Evolutionary conservation across 805 yeast species (phyloP), one percentile per base, ranked within the genome.

Genomic region (Hanseniaspora clermontiae): DNA sequence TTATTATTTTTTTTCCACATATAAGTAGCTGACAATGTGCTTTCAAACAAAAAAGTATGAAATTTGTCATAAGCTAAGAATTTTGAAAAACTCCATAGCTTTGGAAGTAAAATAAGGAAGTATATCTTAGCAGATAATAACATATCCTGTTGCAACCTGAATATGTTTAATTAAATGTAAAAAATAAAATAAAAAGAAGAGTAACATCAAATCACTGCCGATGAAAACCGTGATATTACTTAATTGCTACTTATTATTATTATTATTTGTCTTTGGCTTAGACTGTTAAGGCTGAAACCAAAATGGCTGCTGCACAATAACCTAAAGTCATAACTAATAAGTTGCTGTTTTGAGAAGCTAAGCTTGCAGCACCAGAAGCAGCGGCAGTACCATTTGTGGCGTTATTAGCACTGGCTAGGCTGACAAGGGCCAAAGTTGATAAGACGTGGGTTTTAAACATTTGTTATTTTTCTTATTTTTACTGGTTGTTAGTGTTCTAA

Each of bases 311-410:
- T 38, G 45, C 52, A 39, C 42, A 29, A 8, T 20, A 37, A n/a
- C 45, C 45, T 14, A 49, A 6, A 27, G 45, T 14, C 40, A 49
- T 17, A 17, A 38, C 6, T 3, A 49, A 3, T n/a, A 29, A 9
- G 24, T 39, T 49, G 12, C 43, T 20, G 31, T 29, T 19, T 29
- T 49, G 52, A 3, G 20, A 27, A 32, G 42, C 24, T 31, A 45
- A 37, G n/a, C 36, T 32, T 4, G 39, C 19, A 17, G 51, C 57
- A 43, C 57, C 51, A 11, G 57, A 46, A n/a, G 47, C 32, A 31
- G 36, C 51, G 15, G 40, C 37, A 39, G 57, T 51, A 19, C 50
- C 38, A 17, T 51, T 51, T 14, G 55, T 43, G 14, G 39, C 29
- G 20, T 51, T 51, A 37, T 51, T 43, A 27, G 50, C 55, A 4